Evolutionary conservation across 1,284 basidiomycete genomes (phyloP).

Genomic region (Fereydounia khargensis): DNA sequence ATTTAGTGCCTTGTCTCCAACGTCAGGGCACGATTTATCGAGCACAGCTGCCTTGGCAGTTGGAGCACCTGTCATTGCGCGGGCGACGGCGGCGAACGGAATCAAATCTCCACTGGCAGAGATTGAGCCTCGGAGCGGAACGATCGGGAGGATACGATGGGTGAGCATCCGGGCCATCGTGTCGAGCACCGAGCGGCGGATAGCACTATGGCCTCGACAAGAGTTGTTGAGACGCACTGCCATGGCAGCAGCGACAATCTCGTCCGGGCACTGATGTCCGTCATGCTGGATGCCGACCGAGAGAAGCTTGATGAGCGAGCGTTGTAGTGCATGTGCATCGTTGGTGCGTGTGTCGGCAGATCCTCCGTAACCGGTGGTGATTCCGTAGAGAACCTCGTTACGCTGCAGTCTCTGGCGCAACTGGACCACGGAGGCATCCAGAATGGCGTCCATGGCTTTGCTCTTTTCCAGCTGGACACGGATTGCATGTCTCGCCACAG

Average conservation of each 20-base stretch:
- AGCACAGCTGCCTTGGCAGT: too few relatives aligned
- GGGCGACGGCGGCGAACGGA: slow-evolving; percentile 67
- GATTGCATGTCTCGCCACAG: too few relatives aligned
- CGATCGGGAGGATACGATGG: slow-evolving; percentile 73
- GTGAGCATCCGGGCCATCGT: slow-evolving; percentile 71
- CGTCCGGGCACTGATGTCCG: slow-evolving; percentile 27
- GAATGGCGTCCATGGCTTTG: too few relatives aligned
- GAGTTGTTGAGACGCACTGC: slow-evolving; percentile 77
- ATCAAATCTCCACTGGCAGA: slow-evolving; percentile 69
- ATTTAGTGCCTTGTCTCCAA: slow-evolving; percentile 17
- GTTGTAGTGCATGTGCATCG: slow-evolving; percentile 42
- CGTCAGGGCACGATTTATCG: slow-evolving; percentile 37
- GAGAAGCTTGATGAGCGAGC: slow-evolving; percentile 46
- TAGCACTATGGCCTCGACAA: slow-evolving; percentile 72
- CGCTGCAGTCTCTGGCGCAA: slow-evolving; percentile 35
- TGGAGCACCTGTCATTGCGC: too few relatives aligned
- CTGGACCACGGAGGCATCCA: slow-evolving; percentile 38
- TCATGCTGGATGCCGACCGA: slow-evolving; percentile 43
- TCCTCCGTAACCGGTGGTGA: slow-evolving; percentile 50
- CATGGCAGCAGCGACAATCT: slow-evolving; percentile 66
- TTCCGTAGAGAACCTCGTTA: slow-evolving; percentile 43
- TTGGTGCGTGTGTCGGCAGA: slow-evolving; percentile 44
- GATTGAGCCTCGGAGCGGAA: slow-evolving; percentile 79
- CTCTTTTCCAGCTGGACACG: too few relatives aligned
- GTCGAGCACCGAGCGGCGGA: slow-evolving; percentile 76